These are phyloP conservation scores for Teratosphaeria gauchensis DNA, from an alignment of 2,329 filamentous ascomycete species.

Conservation along the genomic window DNA sequence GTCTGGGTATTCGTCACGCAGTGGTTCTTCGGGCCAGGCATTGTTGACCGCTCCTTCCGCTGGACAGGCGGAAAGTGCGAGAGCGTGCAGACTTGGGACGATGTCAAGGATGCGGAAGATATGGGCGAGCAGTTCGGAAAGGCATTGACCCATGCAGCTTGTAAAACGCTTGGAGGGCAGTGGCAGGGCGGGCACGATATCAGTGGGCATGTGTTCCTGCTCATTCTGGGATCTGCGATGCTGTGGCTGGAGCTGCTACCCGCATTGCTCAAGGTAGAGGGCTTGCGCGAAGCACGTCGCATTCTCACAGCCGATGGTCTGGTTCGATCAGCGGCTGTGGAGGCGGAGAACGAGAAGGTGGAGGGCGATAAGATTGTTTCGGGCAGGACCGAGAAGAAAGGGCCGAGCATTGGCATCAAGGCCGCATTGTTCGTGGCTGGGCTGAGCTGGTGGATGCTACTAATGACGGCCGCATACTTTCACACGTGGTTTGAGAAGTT, in stretches of 20 bases:
- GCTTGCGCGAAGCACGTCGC: conserved; percentile 51
- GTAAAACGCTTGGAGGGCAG: conserved; percentile 68
- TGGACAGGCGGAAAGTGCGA: conserved; percentile 74
- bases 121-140: conserved; percentile 32
- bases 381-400: conserved; percentile 16
- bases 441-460: conserved; percentile 84
- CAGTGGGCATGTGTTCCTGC: conserved; percentile 85
- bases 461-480: conserved; percentile 98
- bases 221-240: conserved; percentile 75
- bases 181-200: conserved; percentile 97
- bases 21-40: conserved; percentile 87
- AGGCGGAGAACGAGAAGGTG: conserved; percentile 34
- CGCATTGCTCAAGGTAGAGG: conserved; percentile 41
- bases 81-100: conserved; percentile 30
- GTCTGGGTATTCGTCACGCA: conserved; percentile 86
- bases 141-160: conserved; percentile 65
- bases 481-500: conserved; percentile 97
- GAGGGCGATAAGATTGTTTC: conserved; percentile 24
- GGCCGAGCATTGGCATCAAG: conserved; percentile 41
- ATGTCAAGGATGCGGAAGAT: conserved; percentile 29
- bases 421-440: conserved; percentile 49
- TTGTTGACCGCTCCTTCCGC: conserved; percentile 85
- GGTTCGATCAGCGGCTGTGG: conserved; percentile 35
- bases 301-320: conserved; percentile 59
- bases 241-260: conserved; percentile 71